Base-by-base conservation (phyloP, 2,329 filamentous ascomycete species). In the Cordyceps cicadae region DNA sequence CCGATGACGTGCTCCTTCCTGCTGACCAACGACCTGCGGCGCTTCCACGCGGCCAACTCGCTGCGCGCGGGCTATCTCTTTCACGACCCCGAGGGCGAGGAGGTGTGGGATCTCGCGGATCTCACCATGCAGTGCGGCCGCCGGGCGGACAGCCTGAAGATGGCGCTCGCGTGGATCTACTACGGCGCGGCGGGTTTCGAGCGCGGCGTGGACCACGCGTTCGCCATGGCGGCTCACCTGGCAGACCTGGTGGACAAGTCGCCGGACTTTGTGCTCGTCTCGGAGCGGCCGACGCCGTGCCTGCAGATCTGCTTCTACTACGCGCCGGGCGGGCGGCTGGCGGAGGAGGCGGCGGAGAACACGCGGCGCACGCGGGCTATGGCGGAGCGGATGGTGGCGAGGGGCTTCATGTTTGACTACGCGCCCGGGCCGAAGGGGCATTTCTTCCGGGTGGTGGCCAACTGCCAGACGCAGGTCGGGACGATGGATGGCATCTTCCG, bases 301-400 rank as follows among this genome's bases (percentile, higher is more conserved):
- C 77, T 96, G 70, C 94, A 97, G 75, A 89, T 97, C 24, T 97
- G 93, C 77, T 97, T 97, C 72, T 96, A 96, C 72, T 92, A 89
- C 68, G 85, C 87, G 0, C 84, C 84, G 0, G 66, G 65, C 0
- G 83, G 85, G 2, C 67, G 72, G 61, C 64, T 88, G 49, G 66
- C 72, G 0, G 71, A 71, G 0, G 72, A 76, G 14, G 63, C 69
- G 3, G 72, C 72, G 41, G 73, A 71, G 58, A 85, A 84, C 67
- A 82, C 81, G 43, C 67, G 70, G 37, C 71, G 75, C 45, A 84
- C 82, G 37, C 73, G 76, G 64, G 70, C 65, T 11, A 81, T 84
- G 68, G 81, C 78, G 1, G 69, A 70, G 54, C 74, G 67, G 65
- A 70, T 85, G 63, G 75, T 84, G 11, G 63, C 67, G 2, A 70